Conservation (phyloP, 1,139 yeast genomes). For the Protomyces inundatus region DNA sequence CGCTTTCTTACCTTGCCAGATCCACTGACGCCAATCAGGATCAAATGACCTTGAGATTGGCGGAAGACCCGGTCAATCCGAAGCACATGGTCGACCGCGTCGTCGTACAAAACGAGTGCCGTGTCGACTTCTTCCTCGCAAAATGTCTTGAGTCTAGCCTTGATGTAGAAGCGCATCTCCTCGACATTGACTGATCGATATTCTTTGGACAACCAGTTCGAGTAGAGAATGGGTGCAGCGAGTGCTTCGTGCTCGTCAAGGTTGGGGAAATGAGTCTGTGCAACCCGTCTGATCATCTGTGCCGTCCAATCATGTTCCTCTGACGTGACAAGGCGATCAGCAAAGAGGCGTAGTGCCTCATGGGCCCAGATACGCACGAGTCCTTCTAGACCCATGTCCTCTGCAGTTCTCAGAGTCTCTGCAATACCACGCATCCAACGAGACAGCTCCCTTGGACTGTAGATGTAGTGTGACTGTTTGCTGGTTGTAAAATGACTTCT, state of each 20-base stretch:
- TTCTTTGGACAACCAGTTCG: constrained; percentile 66
- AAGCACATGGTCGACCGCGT: constrained; percentile 66
- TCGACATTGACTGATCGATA: constrained; percentile 54
- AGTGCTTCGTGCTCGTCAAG: constrained; percentile 43
- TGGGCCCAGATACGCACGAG: constrained; percentile 71
- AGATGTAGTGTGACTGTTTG: constrained; percentile 57
- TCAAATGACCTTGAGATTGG: constrained; percentile 86
- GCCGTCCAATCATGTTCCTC: constrained; percentile 54
- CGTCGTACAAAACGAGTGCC: constrained; percentile 61
- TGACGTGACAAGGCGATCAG: constrained; percentile 57
- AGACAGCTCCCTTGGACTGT: constrained; percentile 87
- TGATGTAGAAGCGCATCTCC: constrained; percentile 52
- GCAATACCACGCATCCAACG: constrained; percentile 80
- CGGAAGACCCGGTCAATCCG: constrained; percentile 76
- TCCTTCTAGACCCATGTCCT: constrained; percentile 42
- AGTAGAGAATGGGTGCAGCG: constrained; percentile 54
- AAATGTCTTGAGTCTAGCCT: constrained; percentile 63
- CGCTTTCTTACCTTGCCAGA: constrained; percentile 54
- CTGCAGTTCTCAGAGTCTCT: constrained; percentile 48
- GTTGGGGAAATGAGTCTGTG: constrained; percentile 48
- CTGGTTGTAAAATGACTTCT: constrained; percentile 42
- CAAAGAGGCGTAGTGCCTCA: constrained; percentile 71
- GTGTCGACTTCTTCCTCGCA: constrained; percentile 70
- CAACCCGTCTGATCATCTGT: constrained; percentile 43
- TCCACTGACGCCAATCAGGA: constrained; percentile 78